Evolutionary conservation across 345 rosid species (phyloP).

Genomic region (Bruguiera gymnorhiza): DNA sequence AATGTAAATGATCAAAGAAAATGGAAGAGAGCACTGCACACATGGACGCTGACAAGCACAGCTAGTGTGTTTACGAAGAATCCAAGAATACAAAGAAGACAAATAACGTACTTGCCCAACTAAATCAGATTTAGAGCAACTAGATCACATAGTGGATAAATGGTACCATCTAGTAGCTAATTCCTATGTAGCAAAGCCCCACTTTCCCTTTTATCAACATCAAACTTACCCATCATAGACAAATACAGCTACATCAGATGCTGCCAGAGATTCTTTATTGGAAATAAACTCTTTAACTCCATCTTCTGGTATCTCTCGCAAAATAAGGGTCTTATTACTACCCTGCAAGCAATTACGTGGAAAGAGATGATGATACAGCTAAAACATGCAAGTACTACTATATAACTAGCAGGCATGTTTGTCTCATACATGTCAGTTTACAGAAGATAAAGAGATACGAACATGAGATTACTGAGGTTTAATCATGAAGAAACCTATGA

Average conservation of each 20-base stretch:
- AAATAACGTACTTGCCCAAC: neutral
- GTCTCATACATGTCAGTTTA: too few species aligned
- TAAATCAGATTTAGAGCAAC: neutral
- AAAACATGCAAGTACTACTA: slow-evolving; percentile 10
- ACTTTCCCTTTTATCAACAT: slow-evolving; percentile 1
- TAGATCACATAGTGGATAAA: neutral
- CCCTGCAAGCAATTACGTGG: slow-evolving; percentile 39
- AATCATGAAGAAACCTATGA: neutral
- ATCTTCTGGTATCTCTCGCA: slow-evolving; percentile 74
- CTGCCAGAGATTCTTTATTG: slow-evolving; percentile 51
- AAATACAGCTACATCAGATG: slow-evolving; percentile 70
- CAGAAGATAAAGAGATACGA: too few species aligned
- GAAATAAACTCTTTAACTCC: slow-evolving; percentile 47
- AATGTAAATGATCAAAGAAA: slow-evolving; percentile 1
- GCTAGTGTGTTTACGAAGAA: too few species aligned
- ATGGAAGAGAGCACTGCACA: too few species aligned
- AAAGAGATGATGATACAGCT: slow-evolving; percentile 9
- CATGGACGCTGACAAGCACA: too few species aligned
- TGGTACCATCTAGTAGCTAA: neutral
- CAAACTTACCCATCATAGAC: slow-evolving; percentile 62
- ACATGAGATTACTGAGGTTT: too few species aligned
- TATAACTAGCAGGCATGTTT: slow-evolving; percentile 6
- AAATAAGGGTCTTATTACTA: slow-evolving; percentile 56
- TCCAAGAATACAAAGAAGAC: neutral
- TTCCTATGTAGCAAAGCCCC: neutral